A percentile compares a stretch with the other conserved stretches of the same genome.
Evolutionary conservation across 164 flowering plant genomes (phyloP).

Genomic region (Cinnamomum micranthum): DNA sequence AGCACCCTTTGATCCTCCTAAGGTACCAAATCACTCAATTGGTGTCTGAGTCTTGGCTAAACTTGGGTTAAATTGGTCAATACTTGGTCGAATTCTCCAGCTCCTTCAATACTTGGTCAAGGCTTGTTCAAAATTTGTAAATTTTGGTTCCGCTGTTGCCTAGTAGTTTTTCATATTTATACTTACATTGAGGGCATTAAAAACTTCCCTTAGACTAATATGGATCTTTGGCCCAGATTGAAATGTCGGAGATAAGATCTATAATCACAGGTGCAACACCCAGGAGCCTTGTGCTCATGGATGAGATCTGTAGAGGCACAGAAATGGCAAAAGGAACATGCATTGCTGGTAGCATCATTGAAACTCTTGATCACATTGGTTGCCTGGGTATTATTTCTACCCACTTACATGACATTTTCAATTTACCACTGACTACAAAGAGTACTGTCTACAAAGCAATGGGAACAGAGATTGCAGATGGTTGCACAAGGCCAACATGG

Average conservation of each 20-base stretch:
- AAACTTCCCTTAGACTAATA: too few relatives aligned
- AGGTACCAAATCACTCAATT: too few relatives aligned
- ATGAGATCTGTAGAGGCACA: conserved; percentile 98
- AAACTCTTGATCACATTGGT: conserved; percentile 71
- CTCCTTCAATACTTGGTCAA: too few relatives aligned
- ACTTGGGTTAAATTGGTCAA: too few relatives aligned
- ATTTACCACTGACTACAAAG: conserved; percentile 57
- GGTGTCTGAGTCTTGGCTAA: too few relatives aligned
- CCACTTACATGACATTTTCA: conserved; percentile 85
- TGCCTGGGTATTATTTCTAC: conserved; percentile 95
- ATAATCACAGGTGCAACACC: conserved; percentile 58
- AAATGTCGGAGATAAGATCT: conserved; percentile 93
- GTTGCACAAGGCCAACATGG: conserved; percentile 84
- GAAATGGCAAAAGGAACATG: conserved; percentile 96
- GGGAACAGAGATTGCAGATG: conserved; percentile 65
- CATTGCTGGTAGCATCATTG: conserved; percentile 91
- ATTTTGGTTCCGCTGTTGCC: too few relatives aligned
- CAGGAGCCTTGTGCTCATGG: conserved; percentile 87
- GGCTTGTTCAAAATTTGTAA: too few relatives aligned
- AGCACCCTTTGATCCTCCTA: too few relatives aligned
- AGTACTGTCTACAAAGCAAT: conserved; percentile 71
- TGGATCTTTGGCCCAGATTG: conserved; percentile 46
- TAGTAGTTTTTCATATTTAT: too few relatives aligned
- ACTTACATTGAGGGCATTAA: too few relatives aligned
- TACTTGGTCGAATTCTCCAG: too few relatives aligned